phyloP scores from a whole-genome alignment of 306 rosid species.

The Vigna unguiculata region DNA sequence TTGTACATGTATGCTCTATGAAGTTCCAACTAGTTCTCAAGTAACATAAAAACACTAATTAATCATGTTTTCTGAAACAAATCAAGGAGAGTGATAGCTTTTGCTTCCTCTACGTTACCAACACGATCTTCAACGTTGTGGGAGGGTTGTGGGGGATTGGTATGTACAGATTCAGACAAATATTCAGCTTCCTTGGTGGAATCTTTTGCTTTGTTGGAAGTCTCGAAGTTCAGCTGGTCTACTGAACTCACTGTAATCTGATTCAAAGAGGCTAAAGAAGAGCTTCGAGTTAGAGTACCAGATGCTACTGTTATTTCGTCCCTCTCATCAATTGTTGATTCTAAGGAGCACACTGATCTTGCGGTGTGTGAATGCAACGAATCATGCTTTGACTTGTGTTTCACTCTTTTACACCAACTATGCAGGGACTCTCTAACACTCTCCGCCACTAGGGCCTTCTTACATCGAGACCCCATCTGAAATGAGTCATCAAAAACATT shows the following conservation, averaged over 20 bases:
- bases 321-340: constrained; percentile 71
- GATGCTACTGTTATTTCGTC: constrained; percentile 88
- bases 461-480: constrained; percentile 90
- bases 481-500: background rate
- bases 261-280: constrained; percentile 72
- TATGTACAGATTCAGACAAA: constrained; percentile 51
- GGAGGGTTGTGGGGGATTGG: constrained; percentile 40
- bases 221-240: constrained; percentile 54
- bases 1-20: constrained; percentile 17
- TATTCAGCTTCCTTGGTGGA: constrained; percentile 55
- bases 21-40: background rate
- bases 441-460: constrained; percentile 86
- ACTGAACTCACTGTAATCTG: constrained; percentile 70
- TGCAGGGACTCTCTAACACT: constrained; percentile 93
- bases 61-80: constrained; percentile 73
- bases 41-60: constrained; percentile 6
- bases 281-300: constrained; percentile 73
- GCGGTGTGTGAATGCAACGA: constrained; percentile 62
- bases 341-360: constrained; percentile 85
- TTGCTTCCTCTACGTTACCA: constrained; percentile 47
- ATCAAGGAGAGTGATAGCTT: constrained; percentile 65
- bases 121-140: constrained; percentile 43
- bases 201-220: constrained; percentile 38
- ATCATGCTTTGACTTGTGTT: constrained; percentile 79
- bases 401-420: constrained; percentile 97